Percentiles rank a stretch among this genome's conserved stretches.
Conservation (phyloP, 441 rosid species). For the Geranium incanum region DNA sequence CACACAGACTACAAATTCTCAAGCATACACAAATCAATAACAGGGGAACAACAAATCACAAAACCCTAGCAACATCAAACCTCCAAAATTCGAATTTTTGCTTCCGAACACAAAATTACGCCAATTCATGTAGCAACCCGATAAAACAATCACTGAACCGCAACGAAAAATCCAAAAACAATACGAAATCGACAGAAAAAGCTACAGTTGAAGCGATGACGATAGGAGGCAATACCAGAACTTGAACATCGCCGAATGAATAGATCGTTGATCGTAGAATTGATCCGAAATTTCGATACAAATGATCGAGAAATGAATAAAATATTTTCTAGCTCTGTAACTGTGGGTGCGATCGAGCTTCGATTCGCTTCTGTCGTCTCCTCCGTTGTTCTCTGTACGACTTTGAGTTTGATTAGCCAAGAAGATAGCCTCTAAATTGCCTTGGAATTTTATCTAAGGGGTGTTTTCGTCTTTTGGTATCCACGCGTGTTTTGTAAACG, state of each 20-base stretch:
- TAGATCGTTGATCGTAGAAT: constrained; percentile 14
- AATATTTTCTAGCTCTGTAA: background rate
- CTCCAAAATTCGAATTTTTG: background rate
- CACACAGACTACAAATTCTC: background rate
- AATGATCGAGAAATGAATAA: too few relatives aligned
- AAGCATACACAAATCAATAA: background rate
- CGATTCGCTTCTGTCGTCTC: background rate
- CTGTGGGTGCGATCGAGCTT: background rate
- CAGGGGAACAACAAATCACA: background rate
- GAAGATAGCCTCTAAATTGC: background rate
- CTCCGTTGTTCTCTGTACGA: background rate
- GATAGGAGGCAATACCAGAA: constrained; percentile 48
- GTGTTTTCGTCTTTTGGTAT: background rate
- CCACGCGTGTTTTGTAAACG: background rate
- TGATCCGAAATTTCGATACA: constrained; percentile 8
- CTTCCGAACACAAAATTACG: background rate
- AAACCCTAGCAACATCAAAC: constrained; percentile 3
- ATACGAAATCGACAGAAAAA: background rate
- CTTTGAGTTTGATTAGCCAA: background rate
- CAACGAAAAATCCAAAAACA: background rate
- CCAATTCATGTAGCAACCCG: background rate
- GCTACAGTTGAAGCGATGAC: background rate
- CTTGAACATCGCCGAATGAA: constrained; percentile 49
- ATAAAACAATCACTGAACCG: background rate
- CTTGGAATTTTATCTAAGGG: background rate